Percentiles rank a stretch among this genome's conserved stretches.
phyloP scores from a whole-genome alignment of 1,284 basidiomycete species.

The Ustilago crameri region DNA sequence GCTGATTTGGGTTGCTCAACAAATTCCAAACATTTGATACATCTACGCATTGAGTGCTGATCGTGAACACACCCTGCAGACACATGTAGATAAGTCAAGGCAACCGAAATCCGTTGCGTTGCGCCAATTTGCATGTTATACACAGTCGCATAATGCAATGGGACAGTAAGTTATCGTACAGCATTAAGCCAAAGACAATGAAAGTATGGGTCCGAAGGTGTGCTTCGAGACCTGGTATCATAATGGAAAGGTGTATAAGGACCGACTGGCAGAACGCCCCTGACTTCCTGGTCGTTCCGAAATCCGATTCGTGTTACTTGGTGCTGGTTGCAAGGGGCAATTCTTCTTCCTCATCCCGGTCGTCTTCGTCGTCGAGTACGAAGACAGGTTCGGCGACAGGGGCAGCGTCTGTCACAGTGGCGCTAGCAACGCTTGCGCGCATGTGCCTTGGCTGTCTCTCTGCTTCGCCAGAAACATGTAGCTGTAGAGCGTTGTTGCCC shows the following conservation, averaged over 20 bases:
- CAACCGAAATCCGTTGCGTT: no score
- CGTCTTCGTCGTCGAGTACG: slow-evolving; percentile 45
- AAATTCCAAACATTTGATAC: no score
- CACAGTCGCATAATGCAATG: no score
- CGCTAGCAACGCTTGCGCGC: slow-evolving; percentile 19
- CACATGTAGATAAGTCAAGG: no score
- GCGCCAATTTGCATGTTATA: no score
- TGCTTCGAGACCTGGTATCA: slow-evolving; percentile 19
- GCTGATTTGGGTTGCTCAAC: no score
- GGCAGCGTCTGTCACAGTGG: not conserved
- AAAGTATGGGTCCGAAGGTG: slow-evolving; percentile 6
- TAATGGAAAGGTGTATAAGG: not conserved
- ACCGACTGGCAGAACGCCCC: not conserved
- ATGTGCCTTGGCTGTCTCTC: slow-evolving; percentile 25
- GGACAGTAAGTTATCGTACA: no score
- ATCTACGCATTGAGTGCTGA: no score
- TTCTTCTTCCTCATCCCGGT: slow-evolving; percentile 20
- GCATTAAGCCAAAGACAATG: no score
- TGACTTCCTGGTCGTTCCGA: not conserved
- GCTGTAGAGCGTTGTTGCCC: slow-evolving; percentile 11
- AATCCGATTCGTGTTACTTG: not conserved
- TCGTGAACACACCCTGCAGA: no score
- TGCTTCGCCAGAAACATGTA: slow-evolving; percentile 9
- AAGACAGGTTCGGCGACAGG: slow-evolving; percentile 28
- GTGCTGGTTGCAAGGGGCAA: not conserved